These are phyloP conservation scores for Lyophyllum decastes DNA, from an alignment of 768 basidiomycete genomes.

Conservation along the genomic window DNA sequence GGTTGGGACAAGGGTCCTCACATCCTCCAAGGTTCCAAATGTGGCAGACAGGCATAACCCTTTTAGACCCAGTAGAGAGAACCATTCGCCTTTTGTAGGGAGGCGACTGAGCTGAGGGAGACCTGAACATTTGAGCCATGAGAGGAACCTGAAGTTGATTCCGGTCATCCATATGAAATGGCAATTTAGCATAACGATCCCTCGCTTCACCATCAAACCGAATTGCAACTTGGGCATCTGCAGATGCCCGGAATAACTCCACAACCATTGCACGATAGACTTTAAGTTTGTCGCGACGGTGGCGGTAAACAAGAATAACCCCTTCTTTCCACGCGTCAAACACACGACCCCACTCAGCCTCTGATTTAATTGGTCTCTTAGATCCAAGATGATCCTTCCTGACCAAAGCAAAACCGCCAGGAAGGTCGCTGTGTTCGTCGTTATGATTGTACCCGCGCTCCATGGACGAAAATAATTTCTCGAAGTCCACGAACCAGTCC, in stretches of 20 bases:
- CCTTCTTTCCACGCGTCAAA: conserved; percentile 11
- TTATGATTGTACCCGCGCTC: conserved; percentile 14
- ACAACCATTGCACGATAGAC: conserved; percentile 6
- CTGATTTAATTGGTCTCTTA: not conserved
- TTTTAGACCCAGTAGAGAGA: too few relatives aligned
- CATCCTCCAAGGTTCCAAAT: conserved; percentile 14
- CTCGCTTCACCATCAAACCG: conserved; percentile 10
- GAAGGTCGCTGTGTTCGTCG: conserved; percentile 19
- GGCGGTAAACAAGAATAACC: conserved; percentile 9
- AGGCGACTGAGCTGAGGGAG: too few relatives aligned
- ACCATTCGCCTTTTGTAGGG: too few relatives aligned
- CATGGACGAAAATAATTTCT: conserved; percentile 18
- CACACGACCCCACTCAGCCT: conserved; percentile 16
- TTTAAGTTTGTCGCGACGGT: conserved; percentile 8
- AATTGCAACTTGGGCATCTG: not conserved
- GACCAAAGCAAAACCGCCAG: conserved; percentile 13
- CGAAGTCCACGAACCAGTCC: conserved; percentile 18
- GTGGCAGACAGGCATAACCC: not conserved
- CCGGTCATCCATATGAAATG: conserved; percentile 16
- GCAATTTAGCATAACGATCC: conserved; percentile 8
- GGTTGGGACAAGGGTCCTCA: conserved; percentile 3
- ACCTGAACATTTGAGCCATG: not conserved
- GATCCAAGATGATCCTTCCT: conserved; percentile 8
- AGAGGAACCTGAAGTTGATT: conserved; percentile 4
- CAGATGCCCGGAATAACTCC: conserved; percentile 13